Evolutionary conservation across 2,329 filamentous ascomycete species (phyloP), one percentile per base, ranked within the genome.

Genomic region (Biscogniauxia marginata): DNA sequence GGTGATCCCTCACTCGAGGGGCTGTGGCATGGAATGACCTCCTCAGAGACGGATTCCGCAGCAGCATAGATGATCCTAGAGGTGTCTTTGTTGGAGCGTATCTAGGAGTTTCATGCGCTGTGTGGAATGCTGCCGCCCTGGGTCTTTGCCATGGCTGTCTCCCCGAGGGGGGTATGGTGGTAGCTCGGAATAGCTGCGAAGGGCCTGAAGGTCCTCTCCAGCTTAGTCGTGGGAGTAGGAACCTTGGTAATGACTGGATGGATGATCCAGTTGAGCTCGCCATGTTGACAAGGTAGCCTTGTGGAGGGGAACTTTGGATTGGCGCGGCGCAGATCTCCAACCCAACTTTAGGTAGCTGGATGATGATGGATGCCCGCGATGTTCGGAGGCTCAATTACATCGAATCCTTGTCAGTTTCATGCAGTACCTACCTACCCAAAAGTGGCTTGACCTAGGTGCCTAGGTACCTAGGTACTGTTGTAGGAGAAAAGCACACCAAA

Each of bases 1-100:
- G 93, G 74, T 99, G 95, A 68, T 97, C 93, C 62, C 89, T 84
- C 52, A 73, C 71, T 50, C 77, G 82, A 39, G 75, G 67, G 2
- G 84, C 71, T 0, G 90, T 88, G 34, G 85, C 83, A 72, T 92
- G 89, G 71, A 97, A 93, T 0, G 78, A 75, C 57, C 80, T 74
- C 46, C 70, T 70, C 19, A 76, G 58, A 3, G 55, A 52, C 0
- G 70, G 70, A 52, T 70, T 67, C 39, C 64, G 67, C 9, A 70
- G 62, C 7, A 71, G 58, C 6, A 66, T 63, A 4, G 54, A 47
- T 44, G 60, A 51, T 16, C 51, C 54, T 23, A 48, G 19, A 6
- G 53, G 52, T 2, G 22, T 16, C 18, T 34, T 57, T 18, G 47
- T 21, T 19, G 56, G 34, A 43, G 53, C 18, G 52, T 52, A 62